Evolutionary conservation across 495 filamentous ascomycete genomes (phyloP), one percentile per base, ranked within the genome.

Genomic region (Aspergillus sparsus): DNA sequence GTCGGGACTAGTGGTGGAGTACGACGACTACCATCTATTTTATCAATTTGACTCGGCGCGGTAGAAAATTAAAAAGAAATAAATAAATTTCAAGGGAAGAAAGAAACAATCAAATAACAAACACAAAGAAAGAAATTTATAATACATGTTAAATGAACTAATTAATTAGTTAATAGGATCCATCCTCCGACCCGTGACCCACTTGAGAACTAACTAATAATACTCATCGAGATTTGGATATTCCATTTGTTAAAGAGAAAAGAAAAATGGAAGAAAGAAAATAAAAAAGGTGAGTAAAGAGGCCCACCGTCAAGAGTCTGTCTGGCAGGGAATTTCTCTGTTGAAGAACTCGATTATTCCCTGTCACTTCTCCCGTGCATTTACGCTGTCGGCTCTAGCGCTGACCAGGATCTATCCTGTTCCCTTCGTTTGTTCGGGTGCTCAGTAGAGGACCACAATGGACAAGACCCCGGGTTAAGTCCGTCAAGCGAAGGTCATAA

Each of bases 351-450:
- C 37, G 37, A 41, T 41, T 27, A 27, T 27, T 41, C 37, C 37
- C 37, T 41, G 37, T n/a, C 3, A 42, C 6, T 15, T 42, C 46
- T 41, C 18, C 54, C 42, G 44, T 47, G 37, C 52, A 60, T 52
- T 57, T 60, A 52, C 57, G 53, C 51, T 55, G 52, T 63, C 45
- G 27, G 62, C 36, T 27, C 57, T 64, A 61, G 62, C 57, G 62
- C 52, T 34, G 46, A 36, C 55, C 18, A 33, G 55, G 55, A 58
- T 50, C 6, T 34, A 31, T 34, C 50, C 41, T 57, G 31, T 42
- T 58, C 49, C 55, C 46, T 42, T 16, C 13, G 15, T 16, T 13
- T 46, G 42, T 46, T 16, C 12, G 42, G 13, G 3, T n/a, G 3
- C 7, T 8, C 13, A 13, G 13, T 12, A 16, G 6, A n/a, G n/a